Evolutionary conservation across 345 rosid species (phyloP).

Genomic region (Citrus hindsii): DNA sequence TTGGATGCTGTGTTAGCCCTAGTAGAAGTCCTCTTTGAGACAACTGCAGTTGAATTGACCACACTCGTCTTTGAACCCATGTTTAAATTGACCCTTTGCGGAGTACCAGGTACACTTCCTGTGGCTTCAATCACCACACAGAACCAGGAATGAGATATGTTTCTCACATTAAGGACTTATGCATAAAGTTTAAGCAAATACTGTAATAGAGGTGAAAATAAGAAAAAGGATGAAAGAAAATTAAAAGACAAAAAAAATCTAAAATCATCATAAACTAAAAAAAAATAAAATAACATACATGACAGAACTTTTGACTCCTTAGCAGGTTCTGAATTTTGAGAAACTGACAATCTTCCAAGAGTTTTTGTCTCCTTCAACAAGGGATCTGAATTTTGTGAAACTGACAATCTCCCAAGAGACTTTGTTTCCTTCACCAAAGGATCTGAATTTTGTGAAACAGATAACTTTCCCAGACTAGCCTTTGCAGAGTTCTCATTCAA

Average conservation of each 20-base stretch:
- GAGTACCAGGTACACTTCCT: slow-evolving; percentile 77
- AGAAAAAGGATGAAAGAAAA: background rate
- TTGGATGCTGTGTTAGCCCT: slow-evolving; percentile 43
- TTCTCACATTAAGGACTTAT: background rate
- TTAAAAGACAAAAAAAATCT: slow-evolving; percentile 4
- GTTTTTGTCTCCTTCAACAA: slow-evolving; percentile 69
- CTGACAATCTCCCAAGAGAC: slow-evolving; percentile 77
- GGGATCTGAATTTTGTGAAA: slow-evolving; percentile 52
- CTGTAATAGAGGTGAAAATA: background rate
- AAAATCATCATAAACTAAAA: slow-evolving; percentile 2
- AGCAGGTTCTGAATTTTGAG: slow-evolving; percentile 73
- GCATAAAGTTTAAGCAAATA: background rate
- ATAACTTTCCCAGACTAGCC: slow-evolving; percentile 45
- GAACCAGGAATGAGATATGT: slow-evolving; percentile 26
- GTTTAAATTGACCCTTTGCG: slow-evolving; percentile 60
- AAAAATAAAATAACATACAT: slow-evolving; percentile 41
- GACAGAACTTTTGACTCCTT: slow-evolving; percentile 60
- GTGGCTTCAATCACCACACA: slow-evolving; percentile 59
- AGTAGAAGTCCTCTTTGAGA: slow-evolving; percentile 51
- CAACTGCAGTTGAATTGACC: slow-evolving; percentile 37
- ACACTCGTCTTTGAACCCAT: slow-evolving; percentile 41
- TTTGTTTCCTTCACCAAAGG: slow-evolving; percentile 62
- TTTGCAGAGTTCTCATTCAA: slow-evolving; percentile 60
- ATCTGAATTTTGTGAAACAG: slow-evolving; percentile 47
- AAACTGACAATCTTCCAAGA: slow-evolving; percentile 76